Evolutionary conservation across 345 rosid genomes (phyloP).

Genomic region (Aquilaria yunnanensis): DNA sequence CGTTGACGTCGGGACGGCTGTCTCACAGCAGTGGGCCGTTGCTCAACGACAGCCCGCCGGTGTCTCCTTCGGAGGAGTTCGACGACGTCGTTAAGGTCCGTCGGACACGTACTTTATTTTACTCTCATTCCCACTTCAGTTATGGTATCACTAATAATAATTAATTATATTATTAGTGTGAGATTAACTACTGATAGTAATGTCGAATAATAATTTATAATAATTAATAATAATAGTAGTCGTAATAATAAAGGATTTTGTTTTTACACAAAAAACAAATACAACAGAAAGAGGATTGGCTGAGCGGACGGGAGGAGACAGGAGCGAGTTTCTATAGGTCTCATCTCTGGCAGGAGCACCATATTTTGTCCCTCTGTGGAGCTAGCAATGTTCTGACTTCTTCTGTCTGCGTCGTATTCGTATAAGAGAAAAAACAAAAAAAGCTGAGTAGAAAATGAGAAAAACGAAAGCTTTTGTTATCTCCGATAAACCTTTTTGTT

Average conservation of each 20-base stretch:
- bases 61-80: conserved; percentile 81
- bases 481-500: conserved; percentile 22
- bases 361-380: background rate
- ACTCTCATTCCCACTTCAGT: no score
- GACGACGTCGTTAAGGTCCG: conserved; percentile 89
- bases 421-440: background rate
- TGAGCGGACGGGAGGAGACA: conserved; percentile 16
- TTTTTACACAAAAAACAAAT: conserved; percentile 8
- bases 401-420: background rate
- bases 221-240: no score
- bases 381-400: conserved; percentile 8
- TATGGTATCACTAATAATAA: no score
- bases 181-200: no score
- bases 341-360: conserved; percentile 7
- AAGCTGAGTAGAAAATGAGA: conserved; percentile 8
- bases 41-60: conserved; percentile 73
- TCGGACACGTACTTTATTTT: background rate
- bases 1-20: conserved; percentile 86
- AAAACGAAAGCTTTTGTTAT: conserved; percentile 24
- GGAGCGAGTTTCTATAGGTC: conserved; percentile 14
- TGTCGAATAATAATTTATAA: no score
- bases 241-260: no score
- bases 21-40: conserved; percentile 95
- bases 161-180: no score
- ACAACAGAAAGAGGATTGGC: conserved; percentile 11